These are phyloP conservation scores for Pharus latifolius DNA, from an alignment of 176 grass and related monocot species.

Conservation along the genomic window DNA sequence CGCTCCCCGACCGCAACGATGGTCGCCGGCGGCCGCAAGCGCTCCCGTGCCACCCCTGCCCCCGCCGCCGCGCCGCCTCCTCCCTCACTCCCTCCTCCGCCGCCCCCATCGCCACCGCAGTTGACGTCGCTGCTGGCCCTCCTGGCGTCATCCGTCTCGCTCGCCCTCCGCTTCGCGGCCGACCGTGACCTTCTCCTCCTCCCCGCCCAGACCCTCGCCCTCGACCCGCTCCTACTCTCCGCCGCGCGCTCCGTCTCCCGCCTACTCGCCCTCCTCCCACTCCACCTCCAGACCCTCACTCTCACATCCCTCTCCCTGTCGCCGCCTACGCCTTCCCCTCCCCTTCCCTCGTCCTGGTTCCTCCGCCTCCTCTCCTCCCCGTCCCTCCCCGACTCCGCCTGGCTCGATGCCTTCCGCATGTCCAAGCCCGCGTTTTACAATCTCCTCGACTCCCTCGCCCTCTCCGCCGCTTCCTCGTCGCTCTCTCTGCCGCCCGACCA, in stretches of 20 bases:
- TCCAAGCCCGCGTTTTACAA: constrained; percentile 50
- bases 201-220: constrained; percentile 23
- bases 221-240: constrained; percentile 33
- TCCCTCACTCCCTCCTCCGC: background rate
- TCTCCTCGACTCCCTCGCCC: constrained; percentile 64
- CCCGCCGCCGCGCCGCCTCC: background rate
- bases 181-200: constrained; percentile 30
- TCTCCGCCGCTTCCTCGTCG: constrained; percentile 26
- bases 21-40: constrained; percentile 19
- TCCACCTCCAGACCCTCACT: constrained; percentile 46
- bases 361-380: constrained; percentile 47
- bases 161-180: constrained; percentile 29
- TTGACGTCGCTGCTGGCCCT: constrained; percentile 39
- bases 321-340: constrained; percentile 29
- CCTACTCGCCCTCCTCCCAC: constrained; percentile 47
- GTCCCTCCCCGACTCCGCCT: constrained; percentile 26
- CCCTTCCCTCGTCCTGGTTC: constrained; percentile 62
- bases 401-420: constrained; percentile 70
- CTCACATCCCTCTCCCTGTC: constrained; percentile 53
- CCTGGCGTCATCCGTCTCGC: constrained; percentile 37
- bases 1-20: constrained; percentile 14
- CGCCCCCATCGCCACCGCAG: constrained; percentile 6
- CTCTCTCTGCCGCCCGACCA: constrained; percentile 45
- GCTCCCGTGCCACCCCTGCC: constrained; percentile 14
- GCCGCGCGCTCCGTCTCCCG: constrained; percentile 32